phyloP scores from a whole-genome alignment of 306 rosid genomes.

The Citrullus amarus region DNA sequence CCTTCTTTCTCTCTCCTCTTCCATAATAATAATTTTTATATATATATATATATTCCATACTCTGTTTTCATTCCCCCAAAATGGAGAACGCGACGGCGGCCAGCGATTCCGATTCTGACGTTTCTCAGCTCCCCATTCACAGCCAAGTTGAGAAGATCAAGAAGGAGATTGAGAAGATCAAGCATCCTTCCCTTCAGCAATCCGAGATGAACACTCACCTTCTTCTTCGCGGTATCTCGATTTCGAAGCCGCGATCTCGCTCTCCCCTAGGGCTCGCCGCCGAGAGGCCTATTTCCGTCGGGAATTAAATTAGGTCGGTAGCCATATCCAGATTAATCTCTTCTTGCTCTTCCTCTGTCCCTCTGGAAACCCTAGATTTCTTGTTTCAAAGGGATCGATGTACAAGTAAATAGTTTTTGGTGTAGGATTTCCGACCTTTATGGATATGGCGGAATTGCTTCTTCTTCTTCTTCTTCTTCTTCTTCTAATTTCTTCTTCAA shows the following conservation, averaged over 20 bases:
- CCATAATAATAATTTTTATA: too few species aligned
- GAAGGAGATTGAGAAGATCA: conserved; percentile 53
- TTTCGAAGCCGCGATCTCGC: conserved; percentile 28
- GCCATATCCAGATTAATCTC: too few species aligned
- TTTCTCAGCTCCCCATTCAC: conserved; percentile 30
- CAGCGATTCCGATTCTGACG: neutral
- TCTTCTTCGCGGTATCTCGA: conserved; percentile 22
- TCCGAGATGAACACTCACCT: conserved; percentile 28
- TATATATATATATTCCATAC: too few species aligned
- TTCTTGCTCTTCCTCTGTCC: too few species aligned
- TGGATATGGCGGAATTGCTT: neutral
- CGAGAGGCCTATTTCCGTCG: conserved; percentile 24
- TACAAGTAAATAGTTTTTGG: neutral
- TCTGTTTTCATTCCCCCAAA: too few species aligned
- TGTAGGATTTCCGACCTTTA: neutral
- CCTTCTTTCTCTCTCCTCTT: too few species aligned
- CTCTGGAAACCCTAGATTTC: neutral
- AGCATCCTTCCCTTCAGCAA: conserved; percentile 49
- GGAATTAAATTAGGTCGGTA: conserved; percentile 7
- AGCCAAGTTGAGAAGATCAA: conserved; percentile 77
- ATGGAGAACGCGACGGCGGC: neutral
- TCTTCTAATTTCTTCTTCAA: neutral
- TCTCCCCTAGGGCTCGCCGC: conserved; percentile 50
- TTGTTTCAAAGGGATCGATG: neutral
- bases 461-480: neutral